Evolutionary conservation across 192 early-diverging fungal genomes (phyloP), one percentile per base, ranked within the genome.

Genomic region (Dissophora globulifera): DNA sequence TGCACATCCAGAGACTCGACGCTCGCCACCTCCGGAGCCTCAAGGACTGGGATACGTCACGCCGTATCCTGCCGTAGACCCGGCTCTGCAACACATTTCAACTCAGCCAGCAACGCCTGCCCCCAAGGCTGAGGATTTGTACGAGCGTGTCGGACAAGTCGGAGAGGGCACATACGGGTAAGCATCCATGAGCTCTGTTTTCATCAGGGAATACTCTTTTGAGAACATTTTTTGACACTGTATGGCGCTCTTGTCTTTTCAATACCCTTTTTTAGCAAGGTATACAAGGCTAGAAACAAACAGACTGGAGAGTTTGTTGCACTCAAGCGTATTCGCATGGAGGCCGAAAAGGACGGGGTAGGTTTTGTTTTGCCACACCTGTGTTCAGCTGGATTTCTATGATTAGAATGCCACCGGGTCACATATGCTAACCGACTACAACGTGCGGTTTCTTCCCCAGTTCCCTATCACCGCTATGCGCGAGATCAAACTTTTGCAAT

Each of bases 391-490:
- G 8, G 38, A n/a, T n/a, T n/a, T n/a, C n/a, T n/a, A n/a, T n/a
- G n/a, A n/a, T n/a, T n/a, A n/a, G n/a, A n/a, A n/a, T n/a, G n/a
- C n/a, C n/a, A n/a, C n/a, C n/a, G n/a, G n/a, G n/a, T n/a, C n/a
- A n/a, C n/a, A n/a, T n/a, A n/a, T n/a, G n/a, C n/a, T n/a, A n/a
- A n/a, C n/a, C n/a, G n/a, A n/a, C n/a, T n/a, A n/a, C n/a, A n/a
- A n/a, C n/a, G n/a, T n/a, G n/a, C n/a, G n/a, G n/a, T n/a, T n/a
- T n/a, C n/a, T n/a, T n/a, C n/a, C 23, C 29, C 56, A 87, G 80
- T 94, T 94, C 70, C 93, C 93, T 19, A 92, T 94, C 57, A 94
- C 93, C 12, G 91, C 93, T 4, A 90, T 94, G 87, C 86, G 93
- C 45, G 93, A 94, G 74, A 94, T 94, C 64, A 92, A 92, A 41